Evolutionary conservation across 441 rosid genomes (phyloP).

Genomic region (Theobroma grandiflorum): DNA sequence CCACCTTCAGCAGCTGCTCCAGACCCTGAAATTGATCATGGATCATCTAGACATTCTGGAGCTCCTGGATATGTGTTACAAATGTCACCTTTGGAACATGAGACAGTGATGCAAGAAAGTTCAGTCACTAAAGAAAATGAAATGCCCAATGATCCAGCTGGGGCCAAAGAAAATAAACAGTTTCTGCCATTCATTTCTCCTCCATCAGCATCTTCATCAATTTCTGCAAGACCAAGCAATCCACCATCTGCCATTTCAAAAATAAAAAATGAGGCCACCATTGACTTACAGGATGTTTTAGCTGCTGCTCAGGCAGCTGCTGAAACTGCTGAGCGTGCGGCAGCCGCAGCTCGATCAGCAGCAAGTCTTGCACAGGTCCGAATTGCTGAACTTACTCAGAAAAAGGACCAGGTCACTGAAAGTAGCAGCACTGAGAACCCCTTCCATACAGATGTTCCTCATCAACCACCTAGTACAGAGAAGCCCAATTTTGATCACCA

Average conservation of each 20-base stretch:
- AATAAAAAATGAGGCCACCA: conserved; percentile 48
- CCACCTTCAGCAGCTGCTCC: conserved; percentile 33
- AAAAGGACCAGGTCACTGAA: conserved; percentile 49
- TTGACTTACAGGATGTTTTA: conserved; percentile 86
- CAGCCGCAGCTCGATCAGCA: conserved; percentile 92
- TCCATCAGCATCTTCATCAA: conserved; percentile 44
- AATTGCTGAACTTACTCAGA: conserved; percentile 79
- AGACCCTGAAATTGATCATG: conserved; percentile 39
- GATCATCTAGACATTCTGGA: conserved; percentile 42
- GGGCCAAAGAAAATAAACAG: conserved; percentile 59
- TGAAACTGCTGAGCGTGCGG: conserved; percentile 90
- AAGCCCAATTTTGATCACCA: conserved; percentile 52
- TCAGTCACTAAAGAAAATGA: conserved; percentile 37
- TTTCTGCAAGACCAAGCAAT: conserved; percentile 44
- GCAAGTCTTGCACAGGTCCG: conserved; percentile 93
- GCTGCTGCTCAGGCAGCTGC: conserved; percentile 94
- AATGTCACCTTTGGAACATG: conserved; percentile 45
- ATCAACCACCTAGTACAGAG: conserved; percentile 39
- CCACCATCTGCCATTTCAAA: conserved; percentile 41
- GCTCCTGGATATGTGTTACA: conserved; percentile 38
- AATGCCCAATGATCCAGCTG: conserved; percentile 29
- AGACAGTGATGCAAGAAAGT: conserved; percentile 38
- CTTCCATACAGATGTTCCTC: conserved; percentile 49
- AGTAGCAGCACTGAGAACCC: conserved; percentile 64
- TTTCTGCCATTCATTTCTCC: conserved; percentile 70